phyloP scores from a whole-genome alignment of 176 grass and related monocot species.

The Melocanna baccifera region DNA sequence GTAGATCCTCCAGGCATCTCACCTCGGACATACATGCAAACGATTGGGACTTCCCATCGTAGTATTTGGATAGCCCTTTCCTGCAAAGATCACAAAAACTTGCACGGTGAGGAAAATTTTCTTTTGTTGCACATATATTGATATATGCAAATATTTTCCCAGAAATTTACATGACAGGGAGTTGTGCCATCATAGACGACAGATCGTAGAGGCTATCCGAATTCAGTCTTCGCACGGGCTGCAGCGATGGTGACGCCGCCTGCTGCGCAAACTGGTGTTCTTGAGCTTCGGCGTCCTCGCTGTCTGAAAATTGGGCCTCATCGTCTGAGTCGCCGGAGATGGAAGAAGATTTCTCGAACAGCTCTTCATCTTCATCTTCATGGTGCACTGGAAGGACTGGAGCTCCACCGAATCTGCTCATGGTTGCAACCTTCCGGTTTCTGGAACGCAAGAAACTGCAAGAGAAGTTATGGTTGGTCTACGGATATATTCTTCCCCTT shows the following conservation, averaged over 20 bases:
- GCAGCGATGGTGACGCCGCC: neutral
- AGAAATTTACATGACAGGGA: slow-evolving; percentile 64
- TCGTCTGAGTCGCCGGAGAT: slow-evolving; percentile 46
- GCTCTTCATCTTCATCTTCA: slow-evolving; percentile 51
- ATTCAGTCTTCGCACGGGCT: slow-evolving; percentile 25
- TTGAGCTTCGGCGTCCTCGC: slow-evolving; percentile 5
- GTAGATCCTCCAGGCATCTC: slow-evolving; percentile 64
- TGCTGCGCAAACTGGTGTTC: slow-evolving; percentile 30
- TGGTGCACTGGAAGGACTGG: slow-evolving; percentile 16
- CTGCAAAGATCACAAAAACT: slow-evolving; percentile 38
- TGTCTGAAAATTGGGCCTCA: slow-evolving; percentile 41
- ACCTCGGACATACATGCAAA: slow-evolving; percentile 67
- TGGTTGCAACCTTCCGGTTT: neutral
- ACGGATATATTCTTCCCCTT: slow-evolving; percentile 32
- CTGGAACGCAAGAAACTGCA: neutral
- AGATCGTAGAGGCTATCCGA: slow-evolving; percentile 51
- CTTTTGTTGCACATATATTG: neutral
- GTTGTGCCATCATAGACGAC: slow-evolving; percentile 57
- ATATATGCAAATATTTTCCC: neutral
- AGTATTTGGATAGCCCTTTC: slow-evolving; percentile 75
- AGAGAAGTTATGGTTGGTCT: neutral
- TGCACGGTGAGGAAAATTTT: slow-evolving; percentile 5
- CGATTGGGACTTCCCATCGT: slow-evolving; percentile 84
- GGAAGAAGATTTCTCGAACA: slow-evolving; percentile 63
- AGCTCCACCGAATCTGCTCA: slow-evolving; percentile 35